Percentiles rank a stretch among this genome's conserved stretches.
These are phyloP conservation scores for Lactarius vividus DNA, from an alignment of 768 basidiomycete genomes.

Conservation along the genomic window DNA sequence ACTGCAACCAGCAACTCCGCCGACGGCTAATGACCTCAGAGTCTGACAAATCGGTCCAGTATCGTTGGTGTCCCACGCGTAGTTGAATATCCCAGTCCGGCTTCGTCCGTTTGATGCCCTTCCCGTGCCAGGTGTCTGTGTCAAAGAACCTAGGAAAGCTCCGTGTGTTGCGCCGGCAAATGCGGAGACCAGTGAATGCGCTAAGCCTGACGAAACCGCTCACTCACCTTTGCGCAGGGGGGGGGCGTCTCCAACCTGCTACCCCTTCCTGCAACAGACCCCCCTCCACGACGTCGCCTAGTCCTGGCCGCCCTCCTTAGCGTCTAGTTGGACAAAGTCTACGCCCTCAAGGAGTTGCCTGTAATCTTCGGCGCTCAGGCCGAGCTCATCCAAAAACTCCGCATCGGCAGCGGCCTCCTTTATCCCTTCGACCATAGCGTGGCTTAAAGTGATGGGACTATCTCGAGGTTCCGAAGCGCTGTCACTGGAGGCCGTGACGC, in stretches of 20 bases:
- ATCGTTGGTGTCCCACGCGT: not conserved
- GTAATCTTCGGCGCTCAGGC: conserved; percentile 10
- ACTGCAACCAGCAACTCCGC: conserved; percentile 15
- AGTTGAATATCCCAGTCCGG: not conserved
- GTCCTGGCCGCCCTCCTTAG: not conserved
- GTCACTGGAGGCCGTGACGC: not conserved
- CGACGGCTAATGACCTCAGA: not conserved
- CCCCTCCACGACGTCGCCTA: not conserved
- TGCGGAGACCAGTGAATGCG: conserved; percentile 5
- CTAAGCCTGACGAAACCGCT: not conserved
- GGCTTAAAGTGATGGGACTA: not conserved
- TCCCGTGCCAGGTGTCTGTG: conserved; percentile 3
- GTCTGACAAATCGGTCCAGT: conserved; percentile 8
- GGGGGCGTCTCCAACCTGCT: not conserved
- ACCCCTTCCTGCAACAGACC: not conserved
- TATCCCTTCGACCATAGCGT: conserved; percentile 30
- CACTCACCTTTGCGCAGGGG: conserved; percentile 14
- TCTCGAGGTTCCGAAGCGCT: not conserved
- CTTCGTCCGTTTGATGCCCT: not conserved
- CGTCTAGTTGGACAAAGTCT: not conserved
- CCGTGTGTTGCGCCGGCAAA: conserved; percentile 3
- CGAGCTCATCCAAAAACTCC: conserved; percentile 27
- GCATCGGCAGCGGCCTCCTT: conserved; percentile 26
- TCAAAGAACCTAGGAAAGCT: not conserved
- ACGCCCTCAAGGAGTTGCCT: conserved; percentile 12